These are phyloP conservation scores for Alternaria arborescens DNA, from an alignment of 2,329 filamentous ascomycete species.

Conservation along the genomic window DNA sequence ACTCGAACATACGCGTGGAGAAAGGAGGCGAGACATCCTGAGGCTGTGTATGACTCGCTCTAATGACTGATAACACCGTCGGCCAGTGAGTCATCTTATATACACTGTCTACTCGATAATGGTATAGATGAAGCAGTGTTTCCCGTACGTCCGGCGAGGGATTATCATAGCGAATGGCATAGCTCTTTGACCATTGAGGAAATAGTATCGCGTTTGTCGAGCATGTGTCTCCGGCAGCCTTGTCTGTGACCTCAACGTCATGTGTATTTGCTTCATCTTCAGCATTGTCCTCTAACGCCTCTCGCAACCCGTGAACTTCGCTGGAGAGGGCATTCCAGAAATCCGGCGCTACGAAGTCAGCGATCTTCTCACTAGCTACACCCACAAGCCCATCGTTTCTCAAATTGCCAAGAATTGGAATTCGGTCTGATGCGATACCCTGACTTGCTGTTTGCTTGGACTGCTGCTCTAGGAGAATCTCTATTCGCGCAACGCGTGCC, in stretches of 20 bases:
- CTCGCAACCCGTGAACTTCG: background rate
- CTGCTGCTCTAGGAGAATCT: background rate
- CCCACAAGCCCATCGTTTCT: too few relatives aligned
- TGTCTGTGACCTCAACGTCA: background rate
- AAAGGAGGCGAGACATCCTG: background rate
- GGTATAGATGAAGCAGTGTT: background rate
- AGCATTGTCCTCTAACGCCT: background rate
- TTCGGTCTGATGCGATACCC: too few relatives aligned
- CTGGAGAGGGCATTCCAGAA: background rate
- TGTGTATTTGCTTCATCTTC: background rate
- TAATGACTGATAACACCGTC: background rate
- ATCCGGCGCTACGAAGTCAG: background rate
- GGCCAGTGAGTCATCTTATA: background rate
- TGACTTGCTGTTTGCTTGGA: background rate
- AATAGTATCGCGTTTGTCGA: background rate
- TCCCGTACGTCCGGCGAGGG: background rate
- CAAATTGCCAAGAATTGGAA: fast-evolving
- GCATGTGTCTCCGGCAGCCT: background rate
- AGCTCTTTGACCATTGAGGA: background rate
- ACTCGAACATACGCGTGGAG: background rate
- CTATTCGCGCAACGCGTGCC: too few relatives aligned
- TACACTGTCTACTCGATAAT: too few relatives aligned
- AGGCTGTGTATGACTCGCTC: background rate
- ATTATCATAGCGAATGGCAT: background rate
- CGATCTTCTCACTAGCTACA: background rate